Evolutionary conservation across 1,284 basidiomycete species (phyloP).

Genomic region (Ceraceosorus guamensis): DNA sequence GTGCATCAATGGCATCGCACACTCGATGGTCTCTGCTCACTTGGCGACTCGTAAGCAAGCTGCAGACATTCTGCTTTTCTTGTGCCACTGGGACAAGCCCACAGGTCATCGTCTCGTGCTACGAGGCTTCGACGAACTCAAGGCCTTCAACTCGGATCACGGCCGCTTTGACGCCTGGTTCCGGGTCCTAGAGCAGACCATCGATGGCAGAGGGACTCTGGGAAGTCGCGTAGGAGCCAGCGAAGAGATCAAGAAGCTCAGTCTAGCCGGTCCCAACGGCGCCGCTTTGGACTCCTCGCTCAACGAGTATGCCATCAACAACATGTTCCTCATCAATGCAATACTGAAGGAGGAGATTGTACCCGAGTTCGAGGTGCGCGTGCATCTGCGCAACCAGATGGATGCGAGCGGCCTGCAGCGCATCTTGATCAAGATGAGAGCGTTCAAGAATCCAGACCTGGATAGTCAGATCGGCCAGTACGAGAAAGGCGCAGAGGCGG

Average conservation of each 20-base stretch:
- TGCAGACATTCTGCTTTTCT: slow-evolving; percentile 63
- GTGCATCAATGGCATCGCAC: slow-evolving; percentile 73
- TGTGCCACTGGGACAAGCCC: slow-evolving; percentile 53
- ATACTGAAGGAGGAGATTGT: slow-evolving; percentile 42
- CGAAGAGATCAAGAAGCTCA: slow-evolving; percentile 65
- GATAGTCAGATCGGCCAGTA: slow-evolving; percentile 66
- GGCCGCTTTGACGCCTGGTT: slow-evolving; percentile 81
- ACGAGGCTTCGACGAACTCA: slow-evolving; percentile 51
- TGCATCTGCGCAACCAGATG: slow-evolving; percentile 81
- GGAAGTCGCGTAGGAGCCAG: slow-evolving; percentile 89
- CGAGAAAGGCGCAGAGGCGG: slow-evolving; percentile 64
- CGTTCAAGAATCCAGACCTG: slow-evolving; percentile 60
- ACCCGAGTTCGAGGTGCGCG: slow-evolving; percentile 61
- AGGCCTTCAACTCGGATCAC: slow-evolving; percentile 28
- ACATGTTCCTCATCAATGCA: slow-evolving; percentile 39
- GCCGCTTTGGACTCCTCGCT: slow-evolving; percentile 73
- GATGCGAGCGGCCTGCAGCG: slow-evolving; percentile 72
- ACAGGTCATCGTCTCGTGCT: slow-evolving; percentile 53
- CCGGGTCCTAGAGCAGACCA: slow-evolving; percentile 66
- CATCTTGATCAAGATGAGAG: slow-evolving; percentile 66
- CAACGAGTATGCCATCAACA: slow-evolving; percentile 49
- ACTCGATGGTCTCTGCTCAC: slow-evolving; percentile 75
- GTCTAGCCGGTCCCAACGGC: slow-evolving; percentile 19
- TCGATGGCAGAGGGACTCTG: slow-evolving; percentile 85
- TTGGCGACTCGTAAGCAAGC: slow-evolving; percentile 72